Evolutionary conservation across 177 flowering plant genomes (phyloP).

Genomic region (Vitis hybrid): DNA sequence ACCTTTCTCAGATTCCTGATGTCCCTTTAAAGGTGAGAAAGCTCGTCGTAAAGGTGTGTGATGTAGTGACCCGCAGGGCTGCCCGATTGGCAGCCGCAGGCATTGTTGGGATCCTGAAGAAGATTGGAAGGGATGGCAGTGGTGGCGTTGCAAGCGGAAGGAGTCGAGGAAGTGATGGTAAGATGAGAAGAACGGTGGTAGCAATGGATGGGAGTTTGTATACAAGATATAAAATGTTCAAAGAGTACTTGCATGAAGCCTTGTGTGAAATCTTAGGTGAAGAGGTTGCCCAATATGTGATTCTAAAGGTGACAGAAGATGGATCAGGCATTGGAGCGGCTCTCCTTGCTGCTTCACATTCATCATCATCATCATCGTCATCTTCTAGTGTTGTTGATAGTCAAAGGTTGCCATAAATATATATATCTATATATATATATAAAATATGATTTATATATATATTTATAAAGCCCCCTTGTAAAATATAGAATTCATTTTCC

Average conservation of each 20-base stretch:
- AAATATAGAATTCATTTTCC: conserved; percentile 45
- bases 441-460: conserved; percentile 8
- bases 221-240: conserved; percentile 58
- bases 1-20: conserved; percentile 52
- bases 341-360: conserved; percentile 67
- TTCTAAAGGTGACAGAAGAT: conserved; percentile 68
- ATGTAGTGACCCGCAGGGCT: conserved; percentile 80
- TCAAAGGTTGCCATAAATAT: conserved; percentile 39
- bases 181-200: conserved; percentile 75
- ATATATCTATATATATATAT: conserved; percentile 20
- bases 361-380: conserved; percentile 6
- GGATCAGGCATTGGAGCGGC: conserved; percentile 94
- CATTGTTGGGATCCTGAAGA: conserved; percentile 89
- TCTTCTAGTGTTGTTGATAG: conserved; percentile 39
- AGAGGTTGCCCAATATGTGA: conserved; percentile 63
- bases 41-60: conserved; percentile 77
- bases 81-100: conserved; percentile 95
- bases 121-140: conserved; percentile 89
- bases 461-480: conserved; percentile 33
- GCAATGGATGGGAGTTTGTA: conserved; percentile 82
- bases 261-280: conserved; percentile 77
- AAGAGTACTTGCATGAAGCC: conserved; percentile 79
- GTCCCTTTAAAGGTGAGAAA: conserved; percentile 70
- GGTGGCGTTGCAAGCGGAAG: conserved; percentile 61
- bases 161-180: conserved; percentile 40